These are phyloP conservation scores for Pseudoneurospora amorphoporcata DNA, from an alignment of 495 filamentous ascomycete species.

Conservation along the genomic window DNA sequence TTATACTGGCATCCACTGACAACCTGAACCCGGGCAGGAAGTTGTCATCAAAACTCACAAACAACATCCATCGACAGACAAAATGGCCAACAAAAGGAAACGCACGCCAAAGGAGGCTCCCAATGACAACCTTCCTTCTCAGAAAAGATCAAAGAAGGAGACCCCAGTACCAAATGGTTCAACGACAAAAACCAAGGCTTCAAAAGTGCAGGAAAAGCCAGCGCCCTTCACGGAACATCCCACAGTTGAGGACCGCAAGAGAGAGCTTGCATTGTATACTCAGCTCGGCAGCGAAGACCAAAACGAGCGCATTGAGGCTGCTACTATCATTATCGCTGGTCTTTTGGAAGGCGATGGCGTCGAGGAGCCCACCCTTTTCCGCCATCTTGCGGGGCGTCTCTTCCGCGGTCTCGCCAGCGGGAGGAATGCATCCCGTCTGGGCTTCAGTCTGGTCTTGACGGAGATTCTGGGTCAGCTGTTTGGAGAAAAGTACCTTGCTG, in stretches of 20 bases:
- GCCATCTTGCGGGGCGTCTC: conserved; percentile 52
- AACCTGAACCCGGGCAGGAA: neutral
- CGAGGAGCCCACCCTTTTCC: conserved; percentile 34
- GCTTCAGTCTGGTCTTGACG: conserved; percentile 83
- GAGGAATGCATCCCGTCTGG: conserved; percentile 76
- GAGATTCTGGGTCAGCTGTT: conserved; percentile 64
- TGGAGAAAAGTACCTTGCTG: conserved; percentile 30
- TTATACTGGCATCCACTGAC: neutral
- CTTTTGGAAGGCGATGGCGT: conserved; percentile 30
- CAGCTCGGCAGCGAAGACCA: conserved; percentile 40
- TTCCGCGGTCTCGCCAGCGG: conserved; percentile 85
- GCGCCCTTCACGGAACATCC: conserved; percentile 33
- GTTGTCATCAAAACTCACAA: neutral
- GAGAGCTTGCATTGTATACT: conserved; percentile 43
- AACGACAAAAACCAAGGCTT: neutral
- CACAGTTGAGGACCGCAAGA: conserved; percentile 30
- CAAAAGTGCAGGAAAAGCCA: conserved; percentile 12
- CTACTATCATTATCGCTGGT: conserved; percentile 37
- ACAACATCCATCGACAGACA: neutral
- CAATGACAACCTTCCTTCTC: conserved; percentile 24
- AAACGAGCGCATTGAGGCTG: conserved; percentile 39
- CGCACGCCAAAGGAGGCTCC: conserved; percentile 25
- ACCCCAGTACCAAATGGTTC: conserved; percentile 13
- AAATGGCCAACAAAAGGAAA: conserved; percentile 36
- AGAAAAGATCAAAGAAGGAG: conserved; percentile 34